Conservation (phyloP, 495 filamentous ascomycete species). For the Talaromyces proteolyticus region DNA sequence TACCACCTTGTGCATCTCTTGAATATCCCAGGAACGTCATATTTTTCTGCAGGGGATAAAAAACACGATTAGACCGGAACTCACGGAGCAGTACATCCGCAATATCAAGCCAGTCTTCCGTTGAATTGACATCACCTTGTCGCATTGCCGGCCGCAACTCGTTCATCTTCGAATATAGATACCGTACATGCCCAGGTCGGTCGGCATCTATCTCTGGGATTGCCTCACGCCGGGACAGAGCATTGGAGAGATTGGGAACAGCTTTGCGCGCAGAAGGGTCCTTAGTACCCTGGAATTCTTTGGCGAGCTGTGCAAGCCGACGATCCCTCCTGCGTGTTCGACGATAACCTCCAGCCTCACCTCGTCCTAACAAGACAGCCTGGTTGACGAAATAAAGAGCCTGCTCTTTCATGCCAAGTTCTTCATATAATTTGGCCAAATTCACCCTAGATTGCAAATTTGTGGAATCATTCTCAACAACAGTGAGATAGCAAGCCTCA, state of each 20-base stretch:
- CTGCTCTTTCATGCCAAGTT: slow-evolving; percentile 58
- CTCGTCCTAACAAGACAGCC: slow-evolving; percentile 54
- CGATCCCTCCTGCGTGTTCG: slow-evolving; percentile 34
- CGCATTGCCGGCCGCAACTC: slow-evolving; percentile 44
- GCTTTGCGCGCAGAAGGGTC: slow-evolving; percentile 8
- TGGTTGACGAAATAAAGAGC: slow-evolving; percentile 71
- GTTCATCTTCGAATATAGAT: slow-evolving; percentile 50
- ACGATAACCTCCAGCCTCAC: slow-evolving; percentile 27
- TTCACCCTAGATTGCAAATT: slow-evolving; percentile 68
- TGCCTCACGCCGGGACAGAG: slow-evolving; percentile 16
- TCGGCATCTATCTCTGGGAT: slow-evolving; percentile 29
- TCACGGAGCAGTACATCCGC: slow-evolving; percentile 71
- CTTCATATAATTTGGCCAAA: slow-evolving; percentile 76
- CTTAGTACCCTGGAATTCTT: slow-evolving; percentile 25
- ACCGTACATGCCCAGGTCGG: slow-evolving; percentile 45
- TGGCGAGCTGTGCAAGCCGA: slow-evolving; percentile 35
- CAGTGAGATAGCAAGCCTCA: slow-evolving; percentile 64
- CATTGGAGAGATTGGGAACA: slow-evolving; percentile 22
- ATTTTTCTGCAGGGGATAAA: slow-evolving; percentile 71
- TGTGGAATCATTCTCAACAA: slow-evolving; percentile 61
- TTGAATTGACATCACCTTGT: slow-evolving; percentile 46
- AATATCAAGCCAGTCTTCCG: slow-evolving; percentile 64
- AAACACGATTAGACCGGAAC: slow-evolving; percentile 68
- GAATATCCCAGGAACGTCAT: slow-evolving; percentile 63
- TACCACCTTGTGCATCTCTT: slow-evolving; percentile 39